A percentile compares a stretch with the other conserved stretches of the same genome.
Evolutionary conservation across 345 rosid species (phyloP).

Genomic region (Aquilaria malaccensis): DNA sequence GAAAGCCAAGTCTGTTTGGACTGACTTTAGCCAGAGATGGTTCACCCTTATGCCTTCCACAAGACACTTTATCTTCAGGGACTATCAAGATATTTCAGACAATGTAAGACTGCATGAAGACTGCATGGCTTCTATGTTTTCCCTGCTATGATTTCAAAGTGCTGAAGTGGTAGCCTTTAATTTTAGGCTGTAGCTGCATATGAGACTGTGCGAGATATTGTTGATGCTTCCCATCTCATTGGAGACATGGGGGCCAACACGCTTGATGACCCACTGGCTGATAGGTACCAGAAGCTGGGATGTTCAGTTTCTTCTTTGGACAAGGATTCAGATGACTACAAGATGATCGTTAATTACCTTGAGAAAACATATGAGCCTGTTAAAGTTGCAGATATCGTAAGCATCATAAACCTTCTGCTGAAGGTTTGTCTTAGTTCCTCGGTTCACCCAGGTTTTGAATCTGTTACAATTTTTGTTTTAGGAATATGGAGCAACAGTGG

Average conservation of each 20-base stretch:
- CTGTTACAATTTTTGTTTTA: constrained; percentile 8
- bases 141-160: not conserved
- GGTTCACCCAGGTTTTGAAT: not conserved
- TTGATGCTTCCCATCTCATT: constrained; percentile 58
- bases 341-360: constrained; percentile 56
- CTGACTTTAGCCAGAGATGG: constrained; percentile 77
- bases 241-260: constrained; percentile 67
- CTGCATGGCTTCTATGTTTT: not conserved
- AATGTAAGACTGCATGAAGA: constrained; percentile 30
- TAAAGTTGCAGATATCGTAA: constrained; percentile 60
- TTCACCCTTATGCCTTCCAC: constrained; percentile 59
- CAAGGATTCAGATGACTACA: constrained; percentile 65
- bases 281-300: constrained; percentile 42
- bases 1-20: constrained; percentile 57
- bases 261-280: constrained; percentile 64
- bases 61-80: constrained; percentile 54
- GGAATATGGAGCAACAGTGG: constrained; percentile 62
- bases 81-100: constrained; percentile 66
- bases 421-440: too few relatives aligned
- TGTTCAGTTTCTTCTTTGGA: constrained; percentile 51
- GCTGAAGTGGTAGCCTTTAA: not conserved
- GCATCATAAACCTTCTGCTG: constrained; percentile 4
- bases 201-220: constrained; percentile 62
- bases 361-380: constrained; percentile 72
- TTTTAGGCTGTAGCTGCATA: constrained; percentile 56